Conservation (phyloP, 2,329 filamentous ascomycete species). For the Colletotrichum lini region DNA sequence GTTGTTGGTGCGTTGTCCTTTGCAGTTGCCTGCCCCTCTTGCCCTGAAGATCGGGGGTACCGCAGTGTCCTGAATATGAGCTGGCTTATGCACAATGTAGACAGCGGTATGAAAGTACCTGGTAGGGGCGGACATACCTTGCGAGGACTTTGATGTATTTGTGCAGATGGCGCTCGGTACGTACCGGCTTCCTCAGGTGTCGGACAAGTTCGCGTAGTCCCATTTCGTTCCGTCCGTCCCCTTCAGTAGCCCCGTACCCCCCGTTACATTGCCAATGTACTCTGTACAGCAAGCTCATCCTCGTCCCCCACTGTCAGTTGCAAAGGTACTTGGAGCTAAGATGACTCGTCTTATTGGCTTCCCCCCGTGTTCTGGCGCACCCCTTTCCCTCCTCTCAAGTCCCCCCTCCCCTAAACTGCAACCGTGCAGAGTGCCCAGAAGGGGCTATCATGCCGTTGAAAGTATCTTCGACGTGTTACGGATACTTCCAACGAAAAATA, state of each 20-base stretch:
- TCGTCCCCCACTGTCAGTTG: conserved; percentile 29
- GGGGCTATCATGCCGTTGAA: conserved; percentile 39
- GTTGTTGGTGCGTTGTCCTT: conserved; percentile 9
- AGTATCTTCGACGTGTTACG: conserved; percentile 37
- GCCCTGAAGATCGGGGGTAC: conserved; percentile 7
- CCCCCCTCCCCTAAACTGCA: conserved; percentile 21
- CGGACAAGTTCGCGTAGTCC: conserved; percentile 13
- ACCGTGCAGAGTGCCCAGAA: conserved; percentile 36
- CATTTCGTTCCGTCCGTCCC: conserved; percentile 7
- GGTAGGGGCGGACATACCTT: conserved; percentile 15
- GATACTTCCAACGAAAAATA: conserved; percentile 24
- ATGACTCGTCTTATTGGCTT: conserved; percentile 38
- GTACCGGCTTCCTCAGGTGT: conserved; percentile 4
- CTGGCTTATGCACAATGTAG: conserved; percentile 3
- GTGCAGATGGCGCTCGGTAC: conserved; percentile 32
- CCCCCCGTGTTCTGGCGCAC: neutral
- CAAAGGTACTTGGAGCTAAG: conserved; percentile 21
- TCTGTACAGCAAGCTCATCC: conserved; percentile 34
- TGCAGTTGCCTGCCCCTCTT: neutral
- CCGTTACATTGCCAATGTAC: neutral
- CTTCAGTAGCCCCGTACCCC: neutral
- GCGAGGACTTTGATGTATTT: conserved; percentile 27
- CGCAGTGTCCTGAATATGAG: neutral
- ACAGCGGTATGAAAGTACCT: neutral
- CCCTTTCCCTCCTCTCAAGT: conserved; percentile 4